phyloP scores from a whole-genome alignment of 345 rosid species.

The Euphorbia pulcherrima region DNA sequence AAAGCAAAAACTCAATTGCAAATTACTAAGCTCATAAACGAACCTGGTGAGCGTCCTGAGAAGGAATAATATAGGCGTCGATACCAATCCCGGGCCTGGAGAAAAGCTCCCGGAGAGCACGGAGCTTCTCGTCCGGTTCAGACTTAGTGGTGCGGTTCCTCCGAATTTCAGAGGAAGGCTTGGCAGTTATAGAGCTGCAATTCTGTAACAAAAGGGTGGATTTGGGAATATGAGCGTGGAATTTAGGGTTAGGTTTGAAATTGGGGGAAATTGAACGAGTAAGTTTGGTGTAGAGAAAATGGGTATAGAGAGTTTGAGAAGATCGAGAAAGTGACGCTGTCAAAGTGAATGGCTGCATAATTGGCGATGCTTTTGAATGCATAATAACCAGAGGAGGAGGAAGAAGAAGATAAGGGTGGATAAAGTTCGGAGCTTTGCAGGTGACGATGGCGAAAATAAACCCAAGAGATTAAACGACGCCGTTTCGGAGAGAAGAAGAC shows the following conservation, averaged over 20 bases:
- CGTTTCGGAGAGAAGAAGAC: not conserved
- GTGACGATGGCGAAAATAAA: not conserved
- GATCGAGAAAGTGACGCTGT: slow-evolving; percentile 38
- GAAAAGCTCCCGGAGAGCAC: slow-evolving; percentile 58
- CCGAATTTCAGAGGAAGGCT: slow-evolving; percentile 66
- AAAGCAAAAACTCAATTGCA: too few species aligned
- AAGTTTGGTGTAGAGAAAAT: slow-evolving; percentile 35
- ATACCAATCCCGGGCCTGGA: slow-evolving; percentile 64
- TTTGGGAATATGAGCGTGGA: slow-evolving; percentile 20
- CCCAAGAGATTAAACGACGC: not conserved
- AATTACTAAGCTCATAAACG: not conserved
- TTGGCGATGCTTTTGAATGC: slow-evolving; percentile 40
- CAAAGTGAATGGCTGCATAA: slow-evolving; percentile 46
- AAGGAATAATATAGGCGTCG: slow-evolving; percentile 93
- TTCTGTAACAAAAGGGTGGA: slow-evolving; percentile 33
- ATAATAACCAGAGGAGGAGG: slow-evolving; percentile 9
- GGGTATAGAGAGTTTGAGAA: slow-evolving; percentile 21
- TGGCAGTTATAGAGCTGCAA: slow-evolving; percentile 62
- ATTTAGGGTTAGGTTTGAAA: slow-evolving; percentile 24
- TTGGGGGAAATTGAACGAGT: slow-evolving; percentile 33
- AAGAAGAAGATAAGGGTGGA: slow-evolving; percentile 9
- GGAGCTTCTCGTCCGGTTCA: slow-evolving; percentile 66
- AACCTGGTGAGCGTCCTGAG: slow-evolving; percentile 87
- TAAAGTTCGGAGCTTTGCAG: slow-evolving; percentile 4
- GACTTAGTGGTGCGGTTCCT: slow-evolving; percentile 24